phyloP scores from a whole-genome alignment of 306 rosid species.

The Quercus parvula region DNA sequence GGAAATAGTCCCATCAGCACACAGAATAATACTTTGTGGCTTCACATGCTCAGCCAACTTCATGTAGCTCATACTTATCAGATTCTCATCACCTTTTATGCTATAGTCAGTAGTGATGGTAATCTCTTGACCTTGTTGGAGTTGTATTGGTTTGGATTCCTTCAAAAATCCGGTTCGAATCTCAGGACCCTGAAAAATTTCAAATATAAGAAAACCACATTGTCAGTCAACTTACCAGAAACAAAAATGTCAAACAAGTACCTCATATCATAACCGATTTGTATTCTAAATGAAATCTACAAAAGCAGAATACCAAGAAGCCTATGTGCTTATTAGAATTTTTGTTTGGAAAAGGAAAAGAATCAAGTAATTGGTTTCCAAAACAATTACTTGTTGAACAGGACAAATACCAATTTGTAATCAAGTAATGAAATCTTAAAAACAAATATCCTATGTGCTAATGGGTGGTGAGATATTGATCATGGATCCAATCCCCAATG shows the following conservation, averaged over 20 bases:
- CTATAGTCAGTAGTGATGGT: conserved; percentile 10
- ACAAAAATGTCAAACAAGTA: too few species aligned
- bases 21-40: conserved; percentile 15
- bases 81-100: conserved; percentile 18
- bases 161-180: conserved; percentile 21
- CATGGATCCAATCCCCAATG: too few species aligned
- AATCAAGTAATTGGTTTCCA: not conserved
- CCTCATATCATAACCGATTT: too few species aligned
- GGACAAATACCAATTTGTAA: not conserved
- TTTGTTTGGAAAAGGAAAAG: not conserved
- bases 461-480: too few species aligned
- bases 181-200: conserved; percentile 17
- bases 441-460: too few species aligned
- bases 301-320: not conserved
- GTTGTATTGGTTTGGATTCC: conserved; percentile 6
- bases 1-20: conserved; percentile 19
- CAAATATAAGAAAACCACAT: not conserved
- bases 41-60: conserved; percentile 9
- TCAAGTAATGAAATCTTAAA: too few species aligned
- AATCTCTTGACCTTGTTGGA: conserved; percentile 14
- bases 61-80: conserved; percentile 23
- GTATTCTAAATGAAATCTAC: not conserved
- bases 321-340: not conserved
- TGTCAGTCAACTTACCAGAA: too few species aligned
- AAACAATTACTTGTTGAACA: not conserved